Base-by-base conservation (phyloP, 1,139 yeast species). In the Scheffersomyces lignicola region DNA sequence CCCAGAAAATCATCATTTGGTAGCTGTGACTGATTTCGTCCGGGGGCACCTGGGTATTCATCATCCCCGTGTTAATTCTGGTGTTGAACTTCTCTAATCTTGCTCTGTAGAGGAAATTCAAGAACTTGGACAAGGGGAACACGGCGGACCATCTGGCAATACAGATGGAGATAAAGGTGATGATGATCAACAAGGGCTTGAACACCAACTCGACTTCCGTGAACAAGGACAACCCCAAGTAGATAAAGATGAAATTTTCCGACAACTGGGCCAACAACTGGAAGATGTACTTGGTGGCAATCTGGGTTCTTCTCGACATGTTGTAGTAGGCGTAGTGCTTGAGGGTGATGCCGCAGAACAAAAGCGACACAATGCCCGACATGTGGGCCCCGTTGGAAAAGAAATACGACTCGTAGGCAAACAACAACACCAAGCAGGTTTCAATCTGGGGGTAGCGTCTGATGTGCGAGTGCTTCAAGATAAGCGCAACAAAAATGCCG, bases 1-100 rank as follows among this genome's bases (percentile, higher is more conserved):
- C 98, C 99, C 99, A 94, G 60, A 94, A 94, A 32, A 94, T 87
- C 98, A 94, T 92, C 88, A 90, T 88, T 62, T 94, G 98, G 59
- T 94, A 94, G 40, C 86, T 88, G 49, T 88, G 94, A 15, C 96
- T 92, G 41, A 94, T 89, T 61, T 90, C 97, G 49, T 90, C 97
- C 1, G 86, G 84, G 50, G 24, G 71, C 59, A 11, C 73, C 73
- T 17, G 9, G n/a, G 18, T 6, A 20, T n/a, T 20, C 23, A 20
- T 20, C n/a, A 20, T 9, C 9, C 23, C 23, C 8, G 8, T 20
- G 33, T 58, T 56, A 14, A 49, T 49, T 40, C 65, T 47, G 22
- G 58, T 56, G 31, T 60, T 56, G 43, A 64, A 64, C 37, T 58
- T 63, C 39, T 64, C 68, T 38, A 62, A 59, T 47, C 83, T 74